Evolutionary conservation across 2,329 filamentous ascomycete genomes (phyloP).

Genomic region (Coniella vitis): DNA sequence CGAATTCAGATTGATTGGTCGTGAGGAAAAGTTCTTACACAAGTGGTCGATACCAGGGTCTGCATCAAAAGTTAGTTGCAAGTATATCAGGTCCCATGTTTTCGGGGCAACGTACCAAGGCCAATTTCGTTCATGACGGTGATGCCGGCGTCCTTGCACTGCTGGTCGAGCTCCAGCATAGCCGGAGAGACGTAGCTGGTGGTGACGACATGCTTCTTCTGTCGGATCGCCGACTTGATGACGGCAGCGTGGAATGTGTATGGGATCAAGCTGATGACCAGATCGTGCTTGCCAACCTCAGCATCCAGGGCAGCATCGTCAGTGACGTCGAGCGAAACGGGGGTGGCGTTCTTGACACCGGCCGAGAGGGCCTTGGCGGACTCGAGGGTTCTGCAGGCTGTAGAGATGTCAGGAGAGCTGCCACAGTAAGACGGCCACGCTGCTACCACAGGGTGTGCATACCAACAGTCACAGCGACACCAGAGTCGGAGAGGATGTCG

Average conservation of each 20-base stretch:
- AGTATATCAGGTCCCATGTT: too few species aligned
- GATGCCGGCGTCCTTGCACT: slow-evolving; percentile 83
- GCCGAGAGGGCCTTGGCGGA: slow-evolving; percentile 67
- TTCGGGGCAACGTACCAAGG: slow-evolving; percentile 60
- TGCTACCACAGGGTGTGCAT: slow-evolving; percentile 21
- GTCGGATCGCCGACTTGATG: slow-evolving; percentile 86
- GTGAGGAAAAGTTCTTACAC: slow-evolving; percentile 16
- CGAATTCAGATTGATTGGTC: background rate
- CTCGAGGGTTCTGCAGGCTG: slow-evolving; percentile 76
- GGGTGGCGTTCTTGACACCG: slow-evolving; percentile 63
- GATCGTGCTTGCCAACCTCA: slow-evolving; percentile 70
- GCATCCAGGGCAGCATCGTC: slow-evolving; percentile 71
- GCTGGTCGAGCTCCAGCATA: slow-evolving; percentile 82
- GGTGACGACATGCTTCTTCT: slow-evolving; percentile 95
- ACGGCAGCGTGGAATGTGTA: slow-evolving; percentile 85
- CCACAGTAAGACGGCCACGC: too few species aligned
- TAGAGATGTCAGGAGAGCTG: background rate
- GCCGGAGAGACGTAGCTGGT: slow-evolving; percentile 77
- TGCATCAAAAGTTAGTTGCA: background rate
- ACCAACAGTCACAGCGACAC: slow-evolving; percentile 58
- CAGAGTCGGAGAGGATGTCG: slow-evolving; percentile 52
- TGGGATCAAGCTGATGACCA: slow-evolving; percentile 78
- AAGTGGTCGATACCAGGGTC: slow-evolving; percentile 68
- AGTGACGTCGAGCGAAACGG: slow-evolving; percentile 80
- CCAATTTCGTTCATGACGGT: slow-evolving; percentile 98